Percentiles rank a stretch among this genome's conserved stretches.
These are phyloP conservation scores for Ustilago tritici DNA, from an alignment of 1,284 basidiomycete genomes.

Conservation along the genomic window DNA sequence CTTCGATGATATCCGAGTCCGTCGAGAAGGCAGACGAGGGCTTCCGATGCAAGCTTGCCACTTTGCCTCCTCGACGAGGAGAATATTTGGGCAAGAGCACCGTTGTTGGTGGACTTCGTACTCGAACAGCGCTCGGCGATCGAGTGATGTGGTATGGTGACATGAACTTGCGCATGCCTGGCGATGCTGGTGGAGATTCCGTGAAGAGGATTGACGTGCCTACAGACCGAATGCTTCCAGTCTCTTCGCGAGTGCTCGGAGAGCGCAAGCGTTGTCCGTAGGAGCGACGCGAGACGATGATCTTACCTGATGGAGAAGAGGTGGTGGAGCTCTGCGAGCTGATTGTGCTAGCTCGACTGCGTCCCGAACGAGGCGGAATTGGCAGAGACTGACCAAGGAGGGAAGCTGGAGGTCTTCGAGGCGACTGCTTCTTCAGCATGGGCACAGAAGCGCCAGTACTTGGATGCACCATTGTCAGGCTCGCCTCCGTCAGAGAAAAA, in stretches of 20 bases:
- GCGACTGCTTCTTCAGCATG: neutral
- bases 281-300: conserved; percentile 46
- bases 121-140: conserved; percentile 11
- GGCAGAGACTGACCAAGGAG: conserved; percentile 39
- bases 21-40: conserved; percentile 18
- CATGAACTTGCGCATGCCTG: conserved; percentile 30
- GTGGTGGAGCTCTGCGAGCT: conserved; percentile 44
- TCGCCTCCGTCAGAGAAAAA: conserved; percentile 26
- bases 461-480: conserved; percentile 9
- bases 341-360: conserved; percentile 47
- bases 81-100: conserved; percentile 28
- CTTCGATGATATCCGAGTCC: conserved; percentile 17
- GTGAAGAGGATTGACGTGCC: conserved; percentile 45
- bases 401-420: conserved; percentile 33
- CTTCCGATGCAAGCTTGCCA: conserved; percentile 4
- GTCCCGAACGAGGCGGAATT: conserved; percentile 38
- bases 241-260: conserved; percentile 19
- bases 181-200: conserved; percentile 23
- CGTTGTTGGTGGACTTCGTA: conserved; percentile 25
- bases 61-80: conserved; percentile 8
- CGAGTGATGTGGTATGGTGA: conserved; percentile 13
- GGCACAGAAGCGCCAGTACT: neutral
- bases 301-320: conserved; percentile 38
- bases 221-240: conserved; percentile 36
- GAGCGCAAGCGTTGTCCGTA: conserved; percentile 33